Percentiles rank a stretch among this genome's conserved stretches.
Evolutionary conservation across 2,329 filamentous ascomycete species (phyloP).

Genomic region (Alternaria burnsii): DNA sequence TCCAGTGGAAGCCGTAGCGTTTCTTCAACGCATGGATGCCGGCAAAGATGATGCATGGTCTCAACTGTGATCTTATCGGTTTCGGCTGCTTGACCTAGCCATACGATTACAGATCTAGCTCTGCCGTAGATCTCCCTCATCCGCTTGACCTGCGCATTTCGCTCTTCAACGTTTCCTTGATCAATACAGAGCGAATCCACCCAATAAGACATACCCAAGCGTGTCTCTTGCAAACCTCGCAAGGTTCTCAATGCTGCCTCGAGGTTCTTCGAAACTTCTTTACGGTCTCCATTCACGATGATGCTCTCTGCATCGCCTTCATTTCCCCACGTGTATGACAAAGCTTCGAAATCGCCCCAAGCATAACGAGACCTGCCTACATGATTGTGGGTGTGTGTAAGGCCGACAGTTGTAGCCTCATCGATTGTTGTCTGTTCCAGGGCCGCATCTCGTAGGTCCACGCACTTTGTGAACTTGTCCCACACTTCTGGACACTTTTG

Average conservation of each 20-base stretch:
- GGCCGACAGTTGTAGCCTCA: not conserved
- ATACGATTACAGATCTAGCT: not conserved
- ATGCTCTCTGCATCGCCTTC: not conserved
- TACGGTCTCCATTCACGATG: accelerated
- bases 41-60: not conserved
- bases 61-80: not conserved
- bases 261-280: not conserved
- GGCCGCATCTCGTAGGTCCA: not conserved
- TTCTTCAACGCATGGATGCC: not conserved
- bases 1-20: not conserved
- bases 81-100: not conserved
- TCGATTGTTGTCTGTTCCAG: not conserved
- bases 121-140: not conserved
- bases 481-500: not conserved
- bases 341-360: not conserved
- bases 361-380: not conserved
- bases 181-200: not conserved
- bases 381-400: no score
- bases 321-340: not conserved
- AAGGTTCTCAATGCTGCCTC: not conserved
- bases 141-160: not conserved
- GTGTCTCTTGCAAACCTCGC: not conserved
- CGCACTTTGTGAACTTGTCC: not conserved
- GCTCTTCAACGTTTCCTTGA: not conserved
- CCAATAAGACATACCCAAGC: not conserved